Conservation (phyloP, 2,329 filamentous ascomycete genomes). For the Aureobasidium sp. region DNA sequence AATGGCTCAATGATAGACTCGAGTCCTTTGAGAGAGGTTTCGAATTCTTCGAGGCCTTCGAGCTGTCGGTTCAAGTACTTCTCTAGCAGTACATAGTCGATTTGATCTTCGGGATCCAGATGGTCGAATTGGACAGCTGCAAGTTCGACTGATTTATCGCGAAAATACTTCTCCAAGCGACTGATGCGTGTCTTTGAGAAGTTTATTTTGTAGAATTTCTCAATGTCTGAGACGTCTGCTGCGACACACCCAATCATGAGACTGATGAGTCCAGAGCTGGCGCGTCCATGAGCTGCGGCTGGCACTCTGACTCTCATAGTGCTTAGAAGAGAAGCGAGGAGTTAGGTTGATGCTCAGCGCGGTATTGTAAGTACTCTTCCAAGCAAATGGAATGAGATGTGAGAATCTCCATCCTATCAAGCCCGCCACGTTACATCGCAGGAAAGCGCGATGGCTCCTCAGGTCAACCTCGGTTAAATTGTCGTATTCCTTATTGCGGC, state of each 20-base stretch:
- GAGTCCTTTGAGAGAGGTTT: constrained; percentile 1
- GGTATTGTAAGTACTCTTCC: too few relatives aligned
- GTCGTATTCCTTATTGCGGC: not conserved
- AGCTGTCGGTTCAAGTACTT: constrained; percentile 34
- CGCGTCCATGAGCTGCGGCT: not conserved
- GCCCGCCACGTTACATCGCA: not conserved
- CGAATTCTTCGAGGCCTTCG: constrained; percentile 18
- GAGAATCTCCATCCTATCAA: not conserved
- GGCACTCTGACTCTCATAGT: not conserved
- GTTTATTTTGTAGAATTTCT: constrained; percentile 41
- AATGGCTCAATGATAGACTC: constrained; percentile 35
- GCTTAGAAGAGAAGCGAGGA: too few relatives aligned
- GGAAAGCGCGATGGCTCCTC: not conserved
- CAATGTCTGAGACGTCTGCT: constrained; percentile 39
- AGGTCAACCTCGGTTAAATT: not conserved
- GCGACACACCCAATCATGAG: not conserved
- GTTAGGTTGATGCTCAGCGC: not conserved
- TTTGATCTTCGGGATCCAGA: constrained; percentile 35
- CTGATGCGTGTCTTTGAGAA: constrained; percentile 35
- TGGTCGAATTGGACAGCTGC: constrained; percentile 27
- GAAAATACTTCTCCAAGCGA: constrained; percentile 35
- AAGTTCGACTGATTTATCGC: constrained; percentile 33
- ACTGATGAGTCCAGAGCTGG: not conserved
- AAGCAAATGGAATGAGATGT: too few relatives aligned
- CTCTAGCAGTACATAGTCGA: constrained; percentile 44